Percentiles rank a stretch among this genome's conserved stretches.
Conservation (phyloP, 495 filamentous ascomycete species). For the Penicillium argentinense region DNA sequence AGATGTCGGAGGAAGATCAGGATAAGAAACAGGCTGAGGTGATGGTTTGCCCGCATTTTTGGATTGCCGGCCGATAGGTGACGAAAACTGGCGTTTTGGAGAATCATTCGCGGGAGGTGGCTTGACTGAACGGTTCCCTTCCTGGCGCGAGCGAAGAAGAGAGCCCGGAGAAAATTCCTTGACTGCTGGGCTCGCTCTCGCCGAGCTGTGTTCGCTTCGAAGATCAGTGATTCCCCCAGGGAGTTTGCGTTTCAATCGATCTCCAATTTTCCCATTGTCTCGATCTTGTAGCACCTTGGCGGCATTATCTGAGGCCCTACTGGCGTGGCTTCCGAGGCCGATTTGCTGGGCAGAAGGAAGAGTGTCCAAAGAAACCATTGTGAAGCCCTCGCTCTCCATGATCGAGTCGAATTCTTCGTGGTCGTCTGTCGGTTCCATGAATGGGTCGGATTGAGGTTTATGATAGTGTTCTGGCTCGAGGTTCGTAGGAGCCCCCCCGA, state of each 20-base stretch:
- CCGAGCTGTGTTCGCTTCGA: constrained; percentile 12
- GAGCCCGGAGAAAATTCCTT: neutral
- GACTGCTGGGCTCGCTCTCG: constrained; percentile 14
- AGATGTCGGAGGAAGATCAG: constrained; percentile 14
- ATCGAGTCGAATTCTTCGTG: constrained; percentile 55
- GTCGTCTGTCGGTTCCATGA: constrained; percentile 40
- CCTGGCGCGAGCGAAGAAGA: neutral
- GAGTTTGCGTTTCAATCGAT: constrained; percentile 32
- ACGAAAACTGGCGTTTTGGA: no score
- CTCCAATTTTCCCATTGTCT: constrained; percentile 28
- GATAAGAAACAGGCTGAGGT: constrained; percentile 10
- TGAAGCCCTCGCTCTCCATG: constrained; percentile 60
- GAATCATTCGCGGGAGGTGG: neutral
- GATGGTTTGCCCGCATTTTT: no score
- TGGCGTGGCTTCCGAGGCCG: constrained; percentile 27
- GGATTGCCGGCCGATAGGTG: no score
- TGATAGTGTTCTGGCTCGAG: constrained; percentile 5
- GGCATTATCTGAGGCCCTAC: constrained; percentile 14
- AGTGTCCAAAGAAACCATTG: constrained; percentile 57
- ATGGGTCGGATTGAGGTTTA: constrained; percentile 2
- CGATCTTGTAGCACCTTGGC: constrained; percentile 28
- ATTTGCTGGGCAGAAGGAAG: constrained; percentile 47
- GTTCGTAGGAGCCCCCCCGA: no score
- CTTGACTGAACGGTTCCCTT: neutral
- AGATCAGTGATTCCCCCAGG: constrained; percentile 22